phyloP scores from a whole-genome alignment of 768 basidiomycete species.

The Mycena capillaripes region DNA sequence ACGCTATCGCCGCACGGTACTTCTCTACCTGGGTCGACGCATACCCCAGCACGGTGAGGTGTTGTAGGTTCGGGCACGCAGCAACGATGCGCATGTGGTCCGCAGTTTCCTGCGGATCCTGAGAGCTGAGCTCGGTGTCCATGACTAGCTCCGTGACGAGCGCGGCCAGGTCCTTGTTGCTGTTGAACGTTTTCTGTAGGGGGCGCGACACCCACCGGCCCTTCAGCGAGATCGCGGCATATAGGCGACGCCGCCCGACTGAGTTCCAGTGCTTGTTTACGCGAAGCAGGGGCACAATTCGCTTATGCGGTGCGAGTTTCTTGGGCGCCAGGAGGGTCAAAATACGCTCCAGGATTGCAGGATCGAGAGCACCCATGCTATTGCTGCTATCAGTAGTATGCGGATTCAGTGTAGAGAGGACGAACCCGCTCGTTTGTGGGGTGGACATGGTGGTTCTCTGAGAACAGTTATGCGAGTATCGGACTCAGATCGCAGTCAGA shows the following conservation, averaged over 20 bases:
- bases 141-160: conserved; percentile 23
- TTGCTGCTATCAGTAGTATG: background rate
- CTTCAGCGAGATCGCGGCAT: conserved; percentile 25
- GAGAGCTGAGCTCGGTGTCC: conserved; percentile 30
- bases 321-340: conserved; percentile 24
- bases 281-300: conserved; percentile 23
- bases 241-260: background rate
- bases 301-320: conserved; percentile 30
- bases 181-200: conserved; percentile 15
- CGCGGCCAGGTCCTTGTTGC: background rate
- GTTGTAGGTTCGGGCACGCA: conserved; percentile 19
- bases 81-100: conserved; percentile 30
- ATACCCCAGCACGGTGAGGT: conserved; percentile 30
- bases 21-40: conserved; percentile 1
- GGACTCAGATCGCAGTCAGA: conserved; percentile 1
- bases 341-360: conserved; percentile 21
- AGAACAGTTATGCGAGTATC: background rate
- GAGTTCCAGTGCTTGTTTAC: conserved; percentile 31
- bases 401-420: background rate
- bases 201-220: conserved; percentile 28
- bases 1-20: conserved; percentile 17
- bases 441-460: conserved; percentile 14
- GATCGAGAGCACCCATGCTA: conserved; percentile 19
- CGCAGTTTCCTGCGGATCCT: conserved; percentile 22
- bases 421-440: conserved; percentile 5